These are phyloP conservation scores for Acacia pycnantha DNA, from an alignment of 331 rosid genomes.

Conservation along the genomic window DNA sequence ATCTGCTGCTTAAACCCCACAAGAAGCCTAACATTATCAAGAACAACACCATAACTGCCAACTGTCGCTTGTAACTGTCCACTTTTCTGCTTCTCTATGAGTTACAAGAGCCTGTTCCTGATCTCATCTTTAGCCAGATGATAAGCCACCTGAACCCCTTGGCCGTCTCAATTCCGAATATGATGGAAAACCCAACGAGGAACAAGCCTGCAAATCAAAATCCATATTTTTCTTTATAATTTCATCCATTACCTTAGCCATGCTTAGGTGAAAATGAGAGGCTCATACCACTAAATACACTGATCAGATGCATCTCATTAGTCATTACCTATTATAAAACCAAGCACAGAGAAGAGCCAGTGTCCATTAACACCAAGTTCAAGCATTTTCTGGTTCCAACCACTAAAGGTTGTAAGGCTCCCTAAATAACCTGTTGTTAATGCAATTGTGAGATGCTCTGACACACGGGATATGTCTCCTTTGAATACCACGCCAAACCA, in stretches of 20 bases:
- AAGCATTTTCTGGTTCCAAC: conserved; percentile 95
- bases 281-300: not conserved
- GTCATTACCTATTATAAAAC: conserved; percentile 72
- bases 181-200: conserved; percentile 65
- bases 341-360: conserved; percentile 62
- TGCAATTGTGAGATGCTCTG: conserved; percentile 75
- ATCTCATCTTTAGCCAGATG: conserved; percentile 27
- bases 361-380: conserved; percentile 66
- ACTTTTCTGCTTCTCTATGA: conserved; percentile 46
- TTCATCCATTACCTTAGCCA: conserved; percentile 11
- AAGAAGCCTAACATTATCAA: conserved; percentile 44
- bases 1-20: conserved; percentile 57
- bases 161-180: conserved; percentile 76
- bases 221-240: not conserved
- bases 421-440: conserved; percentile 83
- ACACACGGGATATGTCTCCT: conserved; percentile 53
- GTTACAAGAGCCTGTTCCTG: conserved; percentile 26
- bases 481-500: conserved; percentile 89
- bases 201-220: conserved; percentile 54
- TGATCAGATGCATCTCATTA: conserved; percentile 15
- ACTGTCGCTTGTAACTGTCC: conserved; percentile 45
- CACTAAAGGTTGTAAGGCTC: conserved; percentile 91
- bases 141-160: conserved; percentile 65
- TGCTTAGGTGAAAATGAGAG: conserved; percentile 2
- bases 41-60: conserved; percentile 43